Base-by-base conservation (phyloP, 352 stramenopile genomes). In the Phytopythium cucurbitacearum region DNA sequence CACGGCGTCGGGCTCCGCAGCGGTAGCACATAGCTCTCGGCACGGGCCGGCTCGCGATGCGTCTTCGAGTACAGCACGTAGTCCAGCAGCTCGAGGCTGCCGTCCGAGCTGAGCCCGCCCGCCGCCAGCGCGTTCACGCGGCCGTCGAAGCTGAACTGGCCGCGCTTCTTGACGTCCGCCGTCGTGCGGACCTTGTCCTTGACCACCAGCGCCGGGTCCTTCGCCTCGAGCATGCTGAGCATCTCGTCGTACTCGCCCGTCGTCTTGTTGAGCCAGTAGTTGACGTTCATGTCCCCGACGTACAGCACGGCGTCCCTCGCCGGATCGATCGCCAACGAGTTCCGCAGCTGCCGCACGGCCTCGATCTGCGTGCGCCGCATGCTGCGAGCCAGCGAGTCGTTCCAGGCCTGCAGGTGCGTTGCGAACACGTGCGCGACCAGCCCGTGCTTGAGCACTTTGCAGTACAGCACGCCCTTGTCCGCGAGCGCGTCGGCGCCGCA, bases 231-330 rank as follows among this genome's bases (percentile, higher is more conserved):
- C 11, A 89, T 66, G 11, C 69, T 50, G 34, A 91, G 65, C 81
- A 91, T 89, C 59, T 91, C 81, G 59, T 89, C 78, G 59, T 91
- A 91, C 68, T 91, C 81, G 36, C 73, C 52, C 39, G 85, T 85
- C 5, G 69, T 74, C 57, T 75, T 74, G 64, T 89, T 88, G 51
- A 88, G 63, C 76, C 76, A 89, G 51, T 73, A 87, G 64, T 91
- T 73, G 45, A 91, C 78, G 51, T 91, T 91, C 53, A 91, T 42
- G 48, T 91, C 81, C 11, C 81, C 79, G 6, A 81, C 67, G 46
- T 85, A 73, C 34, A 89, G 35, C 43, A 91, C 76, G 13, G 60
- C 64, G 53, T 91, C 81, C 54, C 80, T 82, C 44, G 56, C 50
- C 12, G 69, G 50, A 34, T 89, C 76, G 48, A 91, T 89, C 28